A percentile compares a stretch with the other conserved stretches of the same genome.
Conservation (phyloP, 2,329 filamentous ascomycete genomes). For the Neonectria hederae region DNA sequence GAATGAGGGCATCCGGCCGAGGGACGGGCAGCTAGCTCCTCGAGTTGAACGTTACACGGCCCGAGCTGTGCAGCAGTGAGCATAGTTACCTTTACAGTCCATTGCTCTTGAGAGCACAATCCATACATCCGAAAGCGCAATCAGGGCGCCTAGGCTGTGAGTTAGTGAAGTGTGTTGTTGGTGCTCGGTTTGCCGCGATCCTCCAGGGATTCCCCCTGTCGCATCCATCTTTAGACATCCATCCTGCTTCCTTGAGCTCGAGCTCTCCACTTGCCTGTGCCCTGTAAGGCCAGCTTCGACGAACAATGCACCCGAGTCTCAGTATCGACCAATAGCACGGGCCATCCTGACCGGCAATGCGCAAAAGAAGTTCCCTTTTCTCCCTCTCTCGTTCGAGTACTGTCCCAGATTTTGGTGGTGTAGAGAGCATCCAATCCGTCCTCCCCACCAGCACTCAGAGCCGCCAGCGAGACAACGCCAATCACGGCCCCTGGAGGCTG, state of each 20-base stretch:
- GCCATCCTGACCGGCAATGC: not conserved
- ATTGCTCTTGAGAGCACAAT: not conserved
- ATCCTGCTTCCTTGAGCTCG: not conserved
- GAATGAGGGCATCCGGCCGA: constrained; percentile 5
- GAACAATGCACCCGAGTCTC: not conserved
- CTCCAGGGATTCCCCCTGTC: constrained; percentile 8
- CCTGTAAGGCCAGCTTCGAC: constrained; percentile 10
- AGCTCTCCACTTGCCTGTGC: constrained; percentile 10
- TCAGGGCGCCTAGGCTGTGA: not conserved
- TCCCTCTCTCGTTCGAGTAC: not conserved
- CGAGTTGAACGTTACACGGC: not conserved
- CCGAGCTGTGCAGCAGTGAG: too few species aligned
- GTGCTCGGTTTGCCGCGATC: constrained; percentile 22
- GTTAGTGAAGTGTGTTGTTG: too few species aligned
- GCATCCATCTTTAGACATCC: constrained; percentile 8
- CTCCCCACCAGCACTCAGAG: constrained; percentile 1
- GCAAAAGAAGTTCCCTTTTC: not conserved
- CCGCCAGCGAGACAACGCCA: not conserved
- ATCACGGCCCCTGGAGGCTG: not conserved
- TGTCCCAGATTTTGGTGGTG: not conserved
- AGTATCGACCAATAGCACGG: constrained; percentile 4
- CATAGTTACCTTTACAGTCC: too few species aligned
- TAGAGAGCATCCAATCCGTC: not conserved
- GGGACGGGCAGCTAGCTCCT: not conserved
- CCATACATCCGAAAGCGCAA: not conserved